Evolutionary conservation across 139 green algal species (phyloP).

Genomic region (Deuterostichococcus epilithicus): DNA sequence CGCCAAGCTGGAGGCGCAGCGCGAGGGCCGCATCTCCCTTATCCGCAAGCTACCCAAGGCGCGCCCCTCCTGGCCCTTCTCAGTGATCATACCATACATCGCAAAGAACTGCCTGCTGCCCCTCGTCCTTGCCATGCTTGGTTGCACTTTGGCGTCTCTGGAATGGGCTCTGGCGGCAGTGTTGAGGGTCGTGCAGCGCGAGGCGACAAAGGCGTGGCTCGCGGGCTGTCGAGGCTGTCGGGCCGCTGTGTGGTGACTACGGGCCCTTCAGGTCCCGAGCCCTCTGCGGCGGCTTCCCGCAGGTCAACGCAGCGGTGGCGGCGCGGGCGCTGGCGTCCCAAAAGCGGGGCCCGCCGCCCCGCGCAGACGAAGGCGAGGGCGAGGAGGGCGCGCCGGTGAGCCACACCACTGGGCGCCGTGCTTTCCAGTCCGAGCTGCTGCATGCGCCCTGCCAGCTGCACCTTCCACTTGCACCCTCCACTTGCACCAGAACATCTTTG

Average conservation of each 20-base stretch:
- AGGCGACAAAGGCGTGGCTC: not conserved
- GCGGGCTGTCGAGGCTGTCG: not conserved
- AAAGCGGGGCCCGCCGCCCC: not conserved
- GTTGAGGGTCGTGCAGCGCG: not conserved
- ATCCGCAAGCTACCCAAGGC: slow-evolving; percentile 82
- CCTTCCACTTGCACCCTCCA: too few relatives aligned
- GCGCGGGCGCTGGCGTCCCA: slow-evolving; percentile 57
- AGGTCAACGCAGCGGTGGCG: slow-evolving; percentile 74
- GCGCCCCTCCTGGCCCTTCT: not conserved
- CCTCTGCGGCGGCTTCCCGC: too few relatives aligned
- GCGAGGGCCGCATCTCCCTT: slow-evolving; percentile 74
- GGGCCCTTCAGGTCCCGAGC: not conserved
- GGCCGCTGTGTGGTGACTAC: not conserved
- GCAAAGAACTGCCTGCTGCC: too few relatives aligned
- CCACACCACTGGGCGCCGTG: too few relatives aligned
- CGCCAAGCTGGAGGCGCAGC: slow-evolving; percentile 85
- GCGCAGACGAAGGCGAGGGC: not conserved
- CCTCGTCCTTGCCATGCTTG: not conserved
- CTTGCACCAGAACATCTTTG: too few relatives aligned
- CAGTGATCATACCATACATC: too few relatives aligned
- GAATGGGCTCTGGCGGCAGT: too few relatives aligned
- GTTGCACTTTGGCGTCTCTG: too few relatives aligned
- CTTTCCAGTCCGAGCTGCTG: too few relatives aligned
- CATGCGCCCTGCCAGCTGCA: not conserved
- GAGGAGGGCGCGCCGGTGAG: not conserved